Evolutionary conservation across 2,329 filamentous ascomycete species (phyloP), one percentile per base, ranked within the genome.

Genomic region (Ilyonectria robusta): DNA sequence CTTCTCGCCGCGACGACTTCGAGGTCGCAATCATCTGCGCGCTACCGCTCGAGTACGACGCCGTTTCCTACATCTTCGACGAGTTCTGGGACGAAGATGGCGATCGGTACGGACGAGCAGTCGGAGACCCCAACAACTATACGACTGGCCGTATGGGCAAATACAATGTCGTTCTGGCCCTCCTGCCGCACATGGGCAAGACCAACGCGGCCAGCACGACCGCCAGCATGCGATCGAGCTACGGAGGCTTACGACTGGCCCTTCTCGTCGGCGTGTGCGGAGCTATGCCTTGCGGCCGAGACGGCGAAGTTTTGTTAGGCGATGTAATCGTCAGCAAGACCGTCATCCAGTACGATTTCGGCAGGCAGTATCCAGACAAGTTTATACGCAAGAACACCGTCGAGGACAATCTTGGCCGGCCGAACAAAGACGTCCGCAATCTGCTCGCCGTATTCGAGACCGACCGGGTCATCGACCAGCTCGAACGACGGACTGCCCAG

Each of bases 221-320:
- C 1, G 65, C 73, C 1, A 75, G 70, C 31, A 66, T 82, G 11
- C 73, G 75, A 0, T 71, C 70, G 9, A 83, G 79, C 59, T 84
- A 80, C 53, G 57, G 59, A 1, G 61, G 66, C 7, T 53, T 84
- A 11, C 72, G 69, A 37, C 66, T 83, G 0, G 79, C 71, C 4
- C 58, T 84, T 5, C 23, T 26, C 3, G 23, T 26, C 23, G 23
- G 23, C 23, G 5, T 26, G 23, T 26, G 23, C 23, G 83, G 81
- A 8, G 81, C 76, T 21, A 73, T 77, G 6, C 80, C 81, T 17
- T 35, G 51, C 55, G n/a, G 21, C 35, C 15, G 59, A 50, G 4
- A 46, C 33, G 9, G 73, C 78, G 62, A 60, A 6, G 70, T 75
- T 15, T 29, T 78, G 1, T 69, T 81, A 0, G 78, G 80, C 9